Evolutionary conservation across 441 rosid genomes (phyloP), one percentile per base, ranked within the genome.

Genomic region (Pelargonium fulgidum): DNA sequence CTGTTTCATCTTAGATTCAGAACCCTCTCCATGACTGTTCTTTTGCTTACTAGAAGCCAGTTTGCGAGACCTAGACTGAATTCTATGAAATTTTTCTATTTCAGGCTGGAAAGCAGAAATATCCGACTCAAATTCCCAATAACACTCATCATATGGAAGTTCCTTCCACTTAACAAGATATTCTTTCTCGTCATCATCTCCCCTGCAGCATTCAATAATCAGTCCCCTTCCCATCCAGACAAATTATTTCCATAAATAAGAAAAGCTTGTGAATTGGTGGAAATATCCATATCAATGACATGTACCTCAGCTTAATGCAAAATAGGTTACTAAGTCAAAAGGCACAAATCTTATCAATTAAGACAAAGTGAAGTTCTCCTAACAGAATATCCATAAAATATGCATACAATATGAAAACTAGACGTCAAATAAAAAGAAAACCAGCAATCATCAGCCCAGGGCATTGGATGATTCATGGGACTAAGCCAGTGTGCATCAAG

Each of bases 111-210:
- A 95, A 33, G 98, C 82, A 71, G 95, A 86, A 75, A 95, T 83
- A 69, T 95, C 98, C 22, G 93, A 78, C 83, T 90, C 95, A 71
- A 86, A 89, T 71, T 95, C 99, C 99, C 99, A 95, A 68, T 95
- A 90, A 67, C 98, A 92, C 80, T 95, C 99, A 76, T 95, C 99
- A 75, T 95, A 95, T n/a, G 87, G 4, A 72, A 95, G 97, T 73
- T 92, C 99, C 81, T 95, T 95, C 81, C 90, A 90, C 82, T 92
- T 95, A 13, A 95, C 99, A 71, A 92, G 79, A 81, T 95, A 95
- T 77, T 95, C 92, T 78, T 81, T 87, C 81, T 83, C 61, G 7
- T 8, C 92, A 50, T 80, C 92, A 26, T 86, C 88, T 72, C 90
- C 96, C 83, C 98, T 94, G 75, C 81, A 88, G 36, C 80, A 82